Conservation (phyloP, 2,329 filamentous ascomycete genomes). For the Alternaria burnsii region DNA sequence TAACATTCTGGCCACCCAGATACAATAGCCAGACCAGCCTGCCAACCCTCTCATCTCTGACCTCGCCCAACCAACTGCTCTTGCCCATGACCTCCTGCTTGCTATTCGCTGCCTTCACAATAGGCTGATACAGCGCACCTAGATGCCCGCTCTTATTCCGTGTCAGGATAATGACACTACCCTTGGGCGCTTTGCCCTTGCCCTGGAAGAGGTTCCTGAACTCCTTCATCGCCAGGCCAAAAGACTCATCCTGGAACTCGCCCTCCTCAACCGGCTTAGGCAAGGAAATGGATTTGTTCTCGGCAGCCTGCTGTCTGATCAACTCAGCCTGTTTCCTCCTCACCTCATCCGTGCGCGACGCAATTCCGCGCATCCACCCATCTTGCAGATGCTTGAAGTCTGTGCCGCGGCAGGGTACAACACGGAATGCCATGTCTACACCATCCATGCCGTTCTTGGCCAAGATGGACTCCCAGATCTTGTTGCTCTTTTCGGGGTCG, state of each 20-base stretch:
- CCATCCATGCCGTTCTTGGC: slow-evolving; percentile 57
- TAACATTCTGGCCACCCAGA: slow-evolving; percentile 84
- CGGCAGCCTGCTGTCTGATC: slow-evolving; percentile 55
- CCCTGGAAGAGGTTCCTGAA: slow-evolving; percentile 87
- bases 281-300: slow-evolving; percentile 44
- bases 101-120: slow-evolving; percentile 32
- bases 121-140: slow-evolving; percentile 49
- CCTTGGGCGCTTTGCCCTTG: slow-evolving; percentile 78
- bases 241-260: slow-evolving; percentile 75
- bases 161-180: slow-evolving; percentile 76
- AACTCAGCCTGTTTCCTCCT: slow-evolving; percentile 42
- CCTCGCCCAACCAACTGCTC: slow-evolving; percentile 70
- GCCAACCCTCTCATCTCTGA: slow-evolving; percentile 81
- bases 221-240: slow-evolving; percentile 75
- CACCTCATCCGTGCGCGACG: slow-evolving; percentile 70
- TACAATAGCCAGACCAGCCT: slow-evolving; percentile 90
- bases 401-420: slow-evolving; percentile 91
- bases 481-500: slow-evolving; percentile 72
- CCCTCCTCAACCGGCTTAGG: slow-evolving; percentile 46
- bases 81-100: slow-evolving; percentile 54
- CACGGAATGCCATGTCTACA: slow-evolving; percentile 80
- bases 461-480: slow-evolving; percentile 78
- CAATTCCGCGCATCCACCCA: slow-evolving; percentile 87
- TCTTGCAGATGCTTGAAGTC: slow-evolving; percentile 94
- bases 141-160: slow-evolving; percentile 71